Conservation (phyloP, 352 stramenopile genomes). For the Phytophthora syringae region DNA sequence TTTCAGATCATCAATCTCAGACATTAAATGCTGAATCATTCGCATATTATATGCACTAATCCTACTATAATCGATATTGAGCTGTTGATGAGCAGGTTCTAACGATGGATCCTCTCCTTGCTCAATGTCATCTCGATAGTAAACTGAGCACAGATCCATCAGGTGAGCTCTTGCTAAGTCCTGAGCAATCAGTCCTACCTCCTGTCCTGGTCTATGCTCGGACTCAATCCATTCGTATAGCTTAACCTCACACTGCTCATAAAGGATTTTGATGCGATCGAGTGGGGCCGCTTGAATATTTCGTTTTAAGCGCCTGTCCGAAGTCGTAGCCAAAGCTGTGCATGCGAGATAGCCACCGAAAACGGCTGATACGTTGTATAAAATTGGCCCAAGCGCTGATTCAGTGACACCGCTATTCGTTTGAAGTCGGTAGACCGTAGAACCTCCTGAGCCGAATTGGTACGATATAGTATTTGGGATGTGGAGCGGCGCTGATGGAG, state of each 20-base stretch:
- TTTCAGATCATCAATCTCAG: slow-evolving; percentile 13
- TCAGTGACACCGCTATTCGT: neutral
- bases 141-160: slow-evolving; percentile 5
- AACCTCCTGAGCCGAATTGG: slow-evolving; percentile 1
- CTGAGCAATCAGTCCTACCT: slow-evolving; percentile 16
- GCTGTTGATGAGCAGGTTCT: slow-evolving; percentile 5
- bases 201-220: slow-evolving; percentile 4
- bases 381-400: slow-evolving; percentile 1
- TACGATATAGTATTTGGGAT: neutral
- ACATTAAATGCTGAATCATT: slow-evolving; percentile 15
- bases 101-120: neutral
- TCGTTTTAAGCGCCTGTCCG: slow-evolving; percentile 10
- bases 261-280: slow-evolving; percentile 2
- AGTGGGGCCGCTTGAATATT: slow-evolving; percentile 6
- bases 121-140: slow-evolving; percentile 18
- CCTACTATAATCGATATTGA: slow-evolving; percentile 13
- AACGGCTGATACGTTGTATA: neutral
- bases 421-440: neutral
- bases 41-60: slow-evolving; percentile 16
- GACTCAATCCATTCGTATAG: slow-evolving; percentile 18
- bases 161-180: slow-evolving; percentile 10
- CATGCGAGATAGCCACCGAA: slow-evolving; percentile 2
- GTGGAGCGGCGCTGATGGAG: neutral
- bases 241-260: neutral
- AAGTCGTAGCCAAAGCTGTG: slow-evolving; percentile 4